These are phyloP conservation scores for Yarrowia sp. DNA, from an alignment of 805 yeast genomes.

Conservation along the genomic window DNA sequence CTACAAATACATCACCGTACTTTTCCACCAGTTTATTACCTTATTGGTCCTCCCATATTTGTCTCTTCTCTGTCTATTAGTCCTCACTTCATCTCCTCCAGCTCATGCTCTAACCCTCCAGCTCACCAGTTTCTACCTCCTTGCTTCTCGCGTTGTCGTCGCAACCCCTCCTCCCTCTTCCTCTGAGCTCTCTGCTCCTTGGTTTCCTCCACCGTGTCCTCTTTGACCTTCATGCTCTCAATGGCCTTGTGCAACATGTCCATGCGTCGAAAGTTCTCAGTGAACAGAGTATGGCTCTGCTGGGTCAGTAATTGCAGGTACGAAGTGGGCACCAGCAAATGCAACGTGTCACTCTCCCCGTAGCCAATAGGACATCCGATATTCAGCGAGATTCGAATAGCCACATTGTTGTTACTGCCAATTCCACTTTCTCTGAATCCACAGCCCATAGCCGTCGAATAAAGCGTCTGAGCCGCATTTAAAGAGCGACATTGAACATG, in stretches of 20 bases:
- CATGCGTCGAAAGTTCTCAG: conserved; percentile 60
- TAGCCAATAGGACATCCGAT: conserved; percentile 76
- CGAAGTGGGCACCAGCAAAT: conserved; percentile 48
- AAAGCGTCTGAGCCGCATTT: conserved; percentile 56
- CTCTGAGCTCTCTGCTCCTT: conserved; percentile 31
- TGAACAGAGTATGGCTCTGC: conserved; percentile 59
- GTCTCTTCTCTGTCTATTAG: no score
- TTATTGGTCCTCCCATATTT: no score
- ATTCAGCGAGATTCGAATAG: conserved; percentile 67
- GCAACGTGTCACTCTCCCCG: conserved; percentile 21
- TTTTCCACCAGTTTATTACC: no score
- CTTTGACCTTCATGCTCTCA: neutral
- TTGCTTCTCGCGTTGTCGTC: neutral
- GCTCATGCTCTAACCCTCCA: no score
- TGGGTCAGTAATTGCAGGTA: conserved; percentile 53
- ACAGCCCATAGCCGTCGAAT: conserved; percentile 71
- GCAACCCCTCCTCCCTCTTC: conserved; percentile 31
- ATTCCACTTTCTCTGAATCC: conserved; percentile 88
- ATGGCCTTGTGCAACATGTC: conserved; percentile 39
- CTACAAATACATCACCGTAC: no score
- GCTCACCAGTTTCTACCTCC: neutral
- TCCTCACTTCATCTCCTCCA: no score
- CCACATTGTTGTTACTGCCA: conserved; percentile 73
- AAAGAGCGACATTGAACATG: conserved; percentile 75
- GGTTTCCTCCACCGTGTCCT: conserved; percentile 26